Percentiles rank a stretch among this genome's conserved stretches.
Evolutionary conservation across 164 flowering plant species (phyloP).

Genomic region (Chloranthus sessilifolius): DNA sequence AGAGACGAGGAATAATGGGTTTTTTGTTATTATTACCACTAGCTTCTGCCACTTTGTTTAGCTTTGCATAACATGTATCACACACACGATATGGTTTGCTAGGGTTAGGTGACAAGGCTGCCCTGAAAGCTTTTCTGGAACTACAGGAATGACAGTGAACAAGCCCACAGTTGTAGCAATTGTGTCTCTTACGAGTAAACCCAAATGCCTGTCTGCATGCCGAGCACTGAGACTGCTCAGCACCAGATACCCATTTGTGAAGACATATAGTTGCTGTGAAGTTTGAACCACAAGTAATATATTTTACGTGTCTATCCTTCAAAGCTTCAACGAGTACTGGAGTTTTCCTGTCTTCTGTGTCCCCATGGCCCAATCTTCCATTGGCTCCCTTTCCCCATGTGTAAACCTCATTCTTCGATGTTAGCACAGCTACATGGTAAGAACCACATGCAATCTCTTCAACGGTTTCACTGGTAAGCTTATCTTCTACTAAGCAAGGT

Average conservation of each 20-base stretch:
- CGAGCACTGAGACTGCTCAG: slow-evolving; percentile 76
- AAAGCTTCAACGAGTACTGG: slow-evolving; percentile 68
- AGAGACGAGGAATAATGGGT: slow-evolving; percentile 65
- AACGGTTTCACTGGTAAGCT: slow-evolving; percentile 23
- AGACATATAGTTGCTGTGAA: slow-evolving; percentile 67
- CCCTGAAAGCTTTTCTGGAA: slow-evolving; percentile 68
- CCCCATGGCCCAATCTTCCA: slow-evolving; percentile 86
- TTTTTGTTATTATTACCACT: slow-evolving; percentile 36
- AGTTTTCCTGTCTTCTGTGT: slow-evolving; percentile 58
- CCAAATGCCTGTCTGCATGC: slow-evolving; percentile 83
- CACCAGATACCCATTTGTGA: slow-evolving; percentile 76
- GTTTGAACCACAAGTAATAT: slow-evolving; percentile 71
- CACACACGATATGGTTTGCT: slow-evolving; percentile 71
- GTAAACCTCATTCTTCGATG: slow-evolving; percentile 69
- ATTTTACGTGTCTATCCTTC: slow-evolving; percentile 75
- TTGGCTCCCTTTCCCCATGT: slow-evolving; percentile 91
- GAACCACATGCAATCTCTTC: slow-evolving; percentile 78
- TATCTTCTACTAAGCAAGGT: slow-evolving; percentile 33
- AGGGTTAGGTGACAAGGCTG: slow-evolving; percentile 75
- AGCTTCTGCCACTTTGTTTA: slow-evolving; percentile 51
- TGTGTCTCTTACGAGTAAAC: slow-evolving; percentile 74
- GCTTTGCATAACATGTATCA: slow-evolving; percentile 60
- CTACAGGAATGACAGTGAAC: slow-evolving; percentile 84
- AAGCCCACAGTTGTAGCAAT: slow-evolving; percentile 83
- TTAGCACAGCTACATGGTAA: slow-evolving; percentile 66